Evolutionary conservation across 2,329 filamentous ascomycete genomes (phyloP).

Genomic region (Kalmusia sp.): DNA sequence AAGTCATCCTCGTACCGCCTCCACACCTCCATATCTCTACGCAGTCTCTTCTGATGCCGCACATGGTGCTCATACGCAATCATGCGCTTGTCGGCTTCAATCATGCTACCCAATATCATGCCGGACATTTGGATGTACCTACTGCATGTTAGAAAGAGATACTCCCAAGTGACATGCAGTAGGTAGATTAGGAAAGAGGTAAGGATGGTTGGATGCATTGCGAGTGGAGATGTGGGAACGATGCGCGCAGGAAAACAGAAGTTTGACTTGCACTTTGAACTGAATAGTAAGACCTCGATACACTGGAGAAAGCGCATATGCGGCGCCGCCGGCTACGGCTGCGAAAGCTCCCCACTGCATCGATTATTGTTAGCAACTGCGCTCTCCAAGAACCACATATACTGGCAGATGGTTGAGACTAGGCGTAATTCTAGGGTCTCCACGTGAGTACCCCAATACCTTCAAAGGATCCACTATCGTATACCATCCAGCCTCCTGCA

Average conservation of each 20-base stretch:
- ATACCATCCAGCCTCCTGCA: no score
- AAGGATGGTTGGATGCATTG: background rate
- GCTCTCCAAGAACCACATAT: background rate
- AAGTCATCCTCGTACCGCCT: conserved; percentile 69
- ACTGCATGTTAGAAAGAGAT: conserved; percentile 1
- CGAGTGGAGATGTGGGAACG: background rate
- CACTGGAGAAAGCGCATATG: conserved; percentile 70
- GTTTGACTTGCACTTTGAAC: conserved; percentile 41
- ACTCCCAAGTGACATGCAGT: background rate
- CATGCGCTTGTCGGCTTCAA: conserved; percentile 75
- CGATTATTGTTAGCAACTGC: background rate
- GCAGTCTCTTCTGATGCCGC: conserved; percentile 68
- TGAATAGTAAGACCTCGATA: conserved; percentile 64
- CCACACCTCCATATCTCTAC: conserved; percentile 73
- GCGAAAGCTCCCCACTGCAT: conserved; percentile 71
- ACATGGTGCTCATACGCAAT: conserved; percentile 71
- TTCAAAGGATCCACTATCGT: no score
- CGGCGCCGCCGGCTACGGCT: conserved; percentile 67
- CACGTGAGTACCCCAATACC: no score
- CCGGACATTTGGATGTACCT: conserved; percentile 86
- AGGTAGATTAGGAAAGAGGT: background rate
- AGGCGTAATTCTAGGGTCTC: no score
- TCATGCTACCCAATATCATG: conserved; percentile 80
- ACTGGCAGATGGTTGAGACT: no score
- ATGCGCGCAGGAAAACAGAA: background rate